A percentile compares a stretch with the other conserved stretches of the same genome.
Evolutionary conservation across 2,329 filamentous ascomycete genomes (phyloP).

Genomic region (Alternaria triticimaculans): DNA sequence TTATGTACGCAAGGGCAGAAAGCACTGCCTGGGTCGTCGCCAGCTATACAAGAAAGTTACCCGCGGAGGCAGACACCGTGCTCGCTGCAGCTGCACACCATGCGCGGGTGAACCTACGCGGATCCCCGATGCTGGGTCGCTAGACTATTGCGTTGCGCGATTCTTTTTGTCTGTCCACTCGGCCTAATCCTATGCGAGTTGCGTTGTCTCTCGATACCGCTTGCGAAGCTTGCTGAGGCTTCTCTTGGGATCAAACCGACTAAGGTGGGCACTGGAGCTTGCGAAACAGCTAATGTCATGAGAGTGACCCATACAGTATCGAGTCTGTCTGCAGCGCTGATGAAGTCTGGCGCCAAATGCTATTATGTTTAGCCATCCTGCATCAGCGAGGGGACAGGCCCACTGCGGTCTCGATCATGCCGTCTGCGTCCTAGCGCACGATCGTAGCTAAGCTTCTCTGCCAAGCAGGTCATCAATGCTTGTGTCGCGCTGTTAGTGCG

Average conservation of each 20-base stretch:
- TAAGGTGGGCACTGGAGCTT: not conserved
- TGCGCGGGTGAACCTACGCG: not conserved
- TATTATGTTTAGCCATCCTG: constrained; percentile 1
- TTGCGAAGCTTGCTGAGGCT: not conserved
- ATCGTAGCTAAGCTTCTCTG: constrained; percentile 33
- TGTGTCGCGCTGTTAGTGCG: constrained; percentile 18
- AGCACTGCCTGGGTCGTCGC: not conserved
- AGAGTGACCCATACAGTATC: not conserved
- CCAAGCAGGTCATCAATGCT: constrained; percentile 34
- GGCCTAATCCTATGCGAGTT: not conserved
- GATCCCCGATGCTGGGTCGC: not conserved
- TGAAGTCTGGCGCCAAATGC: not conserved
- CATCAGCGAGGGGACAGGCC: not conserved
- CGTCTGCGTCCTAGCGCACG: constrained; percentile 7
- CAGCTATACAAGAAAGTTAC: constrained; percentile 11
- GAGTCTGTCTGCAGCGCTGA: not conserved
- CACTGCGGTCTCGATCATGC: constrained; percentile 12
- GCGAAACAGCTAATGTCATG: not conserved
- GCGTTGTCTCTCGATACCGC: not conserved
- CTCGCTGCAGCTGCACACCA: not conserved
- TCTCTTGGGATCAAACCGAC: not conserved
- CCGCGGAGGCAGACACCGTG: constrained; percentile 10
- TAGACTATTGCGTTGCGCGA: not conserved
- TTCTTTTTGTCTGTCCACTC: not conserved
- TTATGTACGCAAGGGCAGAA: not conserved